A percentile compares a stretch with the other conserved stretches of the same genome.
Conservation (phyloP, 768 basidiomycete species). For the Tylopilus balloui region DNA sequence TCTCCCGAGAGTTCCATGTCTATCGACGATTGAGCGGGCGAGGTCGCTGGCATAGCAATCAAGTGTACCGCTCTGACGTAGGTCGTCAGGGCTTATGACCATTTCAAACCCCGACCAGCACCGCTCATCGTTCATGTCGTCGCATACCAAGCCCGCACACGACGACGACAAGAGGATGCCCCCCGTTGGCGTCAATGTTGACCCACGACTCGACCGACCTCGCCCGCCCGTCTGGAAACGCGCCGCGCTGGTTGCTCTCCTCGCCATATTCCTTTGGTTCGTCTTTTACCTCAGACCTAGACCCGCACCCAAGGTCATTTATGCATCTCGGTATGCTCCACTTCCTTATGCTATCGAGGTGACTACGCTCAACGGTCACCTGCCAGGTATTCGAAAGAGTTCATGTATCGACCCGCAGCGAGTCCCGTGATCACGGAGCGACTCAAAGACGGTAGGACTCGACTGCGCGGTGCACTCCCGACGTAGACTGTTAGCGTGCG, state of each 20-base stretch:
- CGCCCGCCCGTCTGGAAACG: slow-evolving; percentile 46
- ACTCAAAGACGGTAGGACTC: slow-evolving; percentile 63
- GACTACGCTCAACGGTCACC: neutral
- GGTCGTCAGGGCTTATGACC: neutral
- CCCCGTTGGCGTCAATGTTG: neutral
- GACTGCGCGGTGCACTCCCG: slow-evolving; percentile 66
- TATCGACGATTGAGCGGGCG: slow-evolving; percentile 7
- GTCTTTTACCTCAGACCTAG: slow-evolving; percentile 32
- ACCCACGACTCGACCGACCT: too few species aligned
- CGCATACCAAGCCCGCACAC: slow-evolving; percentile 3
- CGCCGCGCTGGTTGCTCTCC: slow-evolving; percentile 37
- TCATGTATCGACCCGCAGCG: slow-evolving; percentile 79
- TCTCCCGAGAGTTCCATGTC: slow-evolving; percentile 25
- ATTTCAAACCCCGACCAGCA: slow-evolving; percentile 25
- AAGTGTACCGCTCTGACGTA: neutral
- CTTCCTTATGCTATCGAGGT: too few species aligned
- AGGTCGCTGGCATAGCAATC: neutral
- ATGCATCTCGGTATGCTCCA: slow-evolving; percentile 56
- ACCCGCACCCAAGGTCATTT: slow-evolving; percentile 44
- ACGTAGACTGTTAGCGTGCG: neutral
- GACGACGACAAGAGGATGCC: neutral
- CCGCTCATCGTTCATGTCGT: slow-evolving; percentile 5
- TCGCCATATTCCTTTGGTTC: slow-evolving; percentile 44
- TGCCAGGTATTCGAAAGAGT: slow-evolving; percentile 74
- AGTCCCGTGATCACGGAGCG: slow-evolving; percentile 78